These are phyloP conservation scores for Termitomyces sp. DNA, from an alignment of 768 basidiomycete species.

Conservation along the genomic window DNA sequence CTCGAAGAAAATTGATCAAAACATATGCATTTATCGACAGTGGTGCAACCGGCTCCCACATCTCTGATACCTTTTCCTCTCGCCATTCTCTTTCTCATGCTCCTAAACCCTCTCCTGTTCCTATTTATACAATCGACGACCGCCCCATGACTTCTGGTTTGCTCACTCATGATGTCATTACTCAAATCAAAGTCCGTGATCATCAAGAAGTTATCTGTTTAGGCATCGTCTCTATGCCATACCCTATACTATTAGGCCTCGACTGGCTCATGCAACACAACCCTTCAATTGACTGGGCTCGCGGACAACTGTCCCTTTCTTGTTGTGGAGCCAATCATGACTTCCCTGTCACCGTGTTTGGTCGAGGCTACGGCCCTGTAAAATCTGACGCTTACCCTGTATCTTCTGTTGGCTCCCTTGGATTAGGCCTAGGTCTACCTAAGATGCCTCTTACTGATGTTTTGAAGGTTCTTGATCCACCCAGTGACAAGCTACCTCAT, in stretches of 20 bases:
- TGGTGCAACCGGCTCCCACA: neutral
- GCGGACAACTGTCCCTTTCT: too few species aligned
- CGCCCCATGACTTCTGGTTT: conserved; percentile 32
- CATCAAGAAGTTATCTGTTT: conserved; percentile 24
- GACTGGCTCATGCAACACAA: too few species aligned
- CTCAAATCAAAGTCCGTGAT: conserved; percentile 17
- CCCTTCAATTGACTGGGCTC: too few species aligned
- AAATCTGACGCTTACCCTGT: neutral
- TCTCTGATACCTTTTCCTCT: conserved; percentile 22
- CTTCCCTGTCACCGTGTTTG: too few species aligned
- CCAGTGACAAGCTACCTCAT: neutral
- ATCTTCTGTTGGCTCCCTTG: conserved; percentile 9
- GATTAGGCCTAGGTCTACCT: conserved; percentile 24
- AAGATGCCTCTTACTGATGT: neutral
- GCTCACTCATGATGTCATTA: conserved; percentile 30
- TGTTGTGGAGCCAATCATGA: too few species aligned
- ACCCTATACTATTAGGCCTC: conserved; percentile 28
- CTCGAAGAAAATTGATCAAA: too few species aligned
- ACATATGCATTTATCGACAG: too few species aligned
- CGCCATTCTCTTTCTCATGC: conserved; percentile 17
- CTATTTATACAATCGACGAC: conserved; percentile 21
- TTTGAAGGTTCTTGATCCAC: neutral
- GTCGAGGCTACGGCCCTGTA: too few species aligned
- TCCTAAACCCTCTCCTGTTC: conserved; percentile 14
- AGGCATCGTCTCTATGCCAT: conserved; percentile 12